Evolutionary conservation across 495 filamentous ascomycete species (phyloP).

Genomic region (Lasiosphaeris hirsuta): DNA sequence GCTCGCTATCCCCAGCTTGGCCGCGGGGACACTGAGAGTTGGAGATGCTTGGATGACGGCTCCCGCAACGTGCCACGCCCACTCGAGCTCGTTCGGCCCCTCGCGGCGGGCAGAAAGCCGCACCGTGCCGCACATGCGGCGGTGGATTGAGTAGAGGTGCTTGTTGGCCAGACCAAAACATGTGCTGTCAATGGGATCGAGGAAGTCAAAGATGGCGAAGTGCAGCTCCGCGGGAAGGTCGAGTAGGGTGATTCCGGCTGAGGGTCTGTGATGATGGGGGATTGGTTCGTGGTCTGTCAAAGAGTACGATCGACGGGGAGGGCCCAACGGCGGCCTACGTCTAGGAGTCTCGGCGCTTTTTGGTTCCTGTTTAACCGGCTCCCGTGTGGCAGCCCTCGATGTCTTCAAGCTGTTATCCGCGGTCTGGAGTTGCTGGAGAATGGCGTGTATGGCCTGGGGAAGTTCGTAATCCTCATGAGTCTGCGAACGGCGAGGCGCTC

Average conservation of each 20-base stretch:
- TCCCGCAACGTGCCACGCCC: slow-evolving; percentile 50
- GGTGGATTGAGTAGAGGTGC: slow-evolving; percentile 51
- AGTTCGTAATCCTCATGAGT: slow-evolving; percentile 31
- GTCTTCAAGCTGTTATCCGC: slow-evolving; percentile 1
- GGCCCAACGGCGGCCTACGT: slow-evolving; percentile 27
- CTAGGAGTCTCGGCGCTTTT: slow-evolving; percentile 4
- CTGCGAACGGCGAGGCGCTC: slow-evolving; percentile 31
- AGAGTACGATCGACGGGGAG: slow-evolving; percentile 44
- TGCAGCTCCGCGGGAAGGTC: slow-evolving; percentile 59
- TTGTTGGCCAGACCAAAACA: slow-evolving; percentile 51
- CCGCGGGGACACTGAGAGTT: not conserved
- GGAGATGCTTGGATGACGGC: slow-evolving; percentile 25
- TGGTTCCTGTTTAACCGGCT: not conserved
- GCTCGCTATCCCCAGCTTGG: slow-evolving; percentile 15
- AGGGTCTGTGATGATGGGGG: slow-evolving; percentile 37
- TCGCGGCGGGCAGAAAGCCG: slow-evolving; percentile 44
- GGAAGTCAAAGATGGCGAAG: slow-evolving; percentile 49
- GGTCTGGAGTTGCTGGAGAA: slow-evolving; percentile 13
- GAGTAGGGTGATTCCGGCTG: slow-evolving; percentile 33
- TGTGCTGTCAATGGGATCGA: slow-evolving; percentile 54
- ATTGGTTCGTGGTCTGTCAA: slow-evolving; percentile 47
- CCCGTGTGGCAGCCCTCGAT: not conserved
- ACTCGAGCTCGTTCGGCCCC: slow-evolving; percentile 54
- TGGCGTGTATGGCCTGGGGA: slow-evolving; percentile 22
- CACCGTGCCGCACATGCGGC: slow-evolving; percentile 47